Evolutionary conservation across 169 alveolate species (phyloP).

Genomic region (Plasmodium coatneyi): DNA sequence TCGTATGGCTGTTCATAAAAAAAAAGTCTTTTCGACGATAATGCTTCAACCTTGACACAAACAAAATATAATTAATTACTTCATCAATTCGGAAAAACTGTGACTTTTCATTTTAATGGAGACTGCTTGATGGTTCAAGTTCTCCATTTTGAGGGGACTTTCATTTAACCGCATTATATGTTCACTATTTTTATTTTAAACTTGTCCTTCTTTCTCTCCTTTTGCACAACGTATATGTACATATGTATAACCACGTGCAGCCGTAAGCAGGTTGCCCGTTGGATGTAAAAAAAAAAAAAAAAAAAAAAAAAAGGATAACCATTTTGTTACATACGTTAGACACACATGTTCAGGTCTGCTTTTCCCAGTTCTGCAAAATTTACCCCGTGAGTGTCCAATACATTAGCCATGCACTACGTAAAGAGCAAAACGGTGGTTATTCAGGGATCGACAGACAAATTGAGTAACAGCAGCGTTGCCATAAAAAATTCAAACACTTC

Average conservation of each 20-base stretch:
- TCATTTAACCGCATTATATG: background rate
- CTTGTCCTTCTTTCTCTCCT: background rate
- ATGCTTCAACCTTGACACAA: background rate
- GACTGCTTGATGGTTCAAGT: background rate
- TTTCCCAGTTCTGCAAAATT: background rate
- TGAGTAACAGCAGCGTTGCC: background rate
- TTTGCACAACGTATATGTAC: background rate
- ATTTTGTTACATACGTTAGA: background rate
- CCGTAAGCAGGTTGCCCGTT: background rate
- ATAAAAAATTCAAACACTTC: background rate
- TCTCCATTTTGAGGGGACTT: background rate
- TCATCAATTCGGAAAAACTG: background rate
- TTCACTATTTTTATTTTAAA: background rate
- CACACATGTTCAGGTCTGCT: background rate
- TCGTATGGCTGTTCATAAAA: conserved; percentile 13
- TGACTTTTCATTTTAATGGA: conserved; percentile 3
- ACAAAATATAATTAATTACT: background rate
- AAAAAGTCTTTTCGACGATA: background rate
- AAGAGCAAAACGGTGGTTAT: conserved; percentile 48
- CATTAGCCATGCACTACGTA: conserved; percentile 12
- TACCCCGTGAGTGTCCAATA: background rate
- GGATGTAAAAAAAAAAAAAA: background rate
- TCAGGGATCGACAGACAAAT: background rate
- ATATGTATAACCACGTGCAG: background rate
- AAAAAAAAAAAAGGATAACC: background rate